Percentiles rank a stretch among this genome's conserved stretches.
phyloP scores from a whole-genome alignment of 148 eudicot genomes.

The Cornus florida region DNA sequence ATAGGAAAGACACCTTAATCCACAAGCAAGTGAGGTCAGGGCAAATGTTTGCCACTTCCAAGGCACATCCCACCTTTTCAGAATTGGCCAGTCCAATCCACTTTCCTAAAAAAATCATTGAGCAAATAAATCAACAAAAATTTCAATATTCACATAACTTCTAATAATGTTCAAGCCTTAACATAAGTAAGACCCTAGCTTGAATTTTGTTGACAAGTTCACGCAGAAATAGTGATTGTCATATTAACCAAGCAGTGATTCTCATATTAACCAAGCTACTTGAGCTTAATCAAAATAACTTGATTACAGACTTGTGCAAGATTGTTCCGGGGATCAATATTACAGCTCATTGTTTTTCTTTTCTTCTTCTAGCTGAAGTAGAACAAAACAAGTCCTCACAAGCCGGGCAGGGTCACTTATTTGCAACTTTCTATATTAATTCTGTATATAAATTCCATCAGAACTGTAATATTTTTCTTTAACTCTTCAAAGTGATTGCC shows the following conservation, averaged over 20 bases:
- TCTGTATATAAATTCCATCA: not conserved
- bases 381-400: not conserved
- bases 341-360: not conserved
- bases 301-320: not conserved
- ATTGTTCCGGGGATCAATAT: not conserved
- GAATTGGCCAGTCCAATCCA: slow-evolving; percentile 59
- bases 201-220: not conserved
- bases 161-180: not conserved
- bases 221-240: not conserved
- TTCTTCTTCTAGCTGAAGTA: not conserved
- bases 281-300: not conserved
- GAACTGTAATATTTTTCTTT: not conserved
- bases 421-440: not conserved
- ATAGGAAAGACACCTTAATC: slow-evolving; percentile 58
- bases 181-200: not conserved
- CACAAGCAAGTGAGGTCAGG: slow-evolving; percentile 91
- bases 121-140: slow-evolving; percentile 1
- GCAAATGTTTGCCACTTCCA: slow-evolving; percentile 99
- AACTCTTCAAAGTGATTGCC: not conserved
- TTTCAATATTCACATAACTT: not conserved
- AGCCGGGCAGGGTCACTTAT: not conserved
- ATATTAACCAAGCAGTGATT: not conserved
- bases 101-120: slow-evolving; percentile 35
- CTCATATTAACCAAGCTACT: not conserved
- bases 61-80: slow-evolving; percentile 91